phyloP scores from a whole-genome alignment of 2,329 filamentous ascomycete species.

The Diaporthe citriasiana region DNA sequence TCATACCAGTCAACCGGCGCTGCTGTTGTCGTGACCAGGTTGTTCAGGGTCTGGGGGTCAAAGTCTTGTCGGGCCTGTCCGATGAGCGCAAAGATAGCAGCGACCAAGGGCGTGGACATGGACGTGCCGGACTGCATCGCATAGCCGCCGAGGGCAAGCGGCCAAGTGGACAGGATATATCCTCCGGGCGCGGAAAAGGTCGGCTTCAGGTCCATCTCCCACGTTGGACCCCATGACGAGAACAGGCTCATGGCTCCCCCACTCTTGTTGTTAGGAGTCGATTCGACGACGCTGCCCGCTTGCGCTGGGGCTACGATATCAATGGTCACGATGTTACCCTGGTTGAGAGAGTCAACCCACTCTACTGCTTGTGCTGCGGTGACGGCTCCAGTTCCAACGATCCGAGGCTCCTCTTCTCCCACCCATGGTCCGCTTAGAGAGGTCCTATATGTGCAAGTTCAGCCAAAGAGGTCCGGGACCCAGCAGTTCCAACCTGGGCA shows the following conservation, averaged over 20 bases:
- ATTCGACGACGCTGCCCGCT: background rate
- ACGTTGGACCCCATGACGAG: background rate
- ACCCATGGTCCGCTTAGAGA: conserved; percentile 3
- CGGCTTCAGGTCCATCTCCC: conserved; percentile 12
- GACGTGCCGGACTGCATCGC: background rate
- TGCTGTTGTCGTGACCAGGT: conserved; percentile 9
- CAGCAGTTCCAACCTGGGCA: background rate
- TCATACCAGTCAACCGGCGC: conserved; percentile 5
- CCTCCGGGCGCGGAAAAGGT: background rate
- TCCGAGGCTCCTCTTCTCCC: conserved; percentile 7
- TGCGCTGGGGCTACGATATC: background rate
- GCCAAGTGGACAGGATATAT: conserved; percentile 11
- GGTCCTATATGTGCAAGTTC: background rate
- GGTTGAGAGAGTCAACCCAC: conserved; percentile 25
- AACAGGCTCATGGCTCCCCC: conserved; percentile 14
- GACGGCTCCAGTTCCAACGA: conserved; percentile 9
- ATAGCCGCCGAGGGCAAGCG: conserved; percentile 12
- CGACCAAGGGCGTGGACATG: conserved; percentile 1
- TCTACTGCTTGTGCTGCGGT: conserved; percentile 8
- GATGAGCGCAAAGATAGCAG: background rate
- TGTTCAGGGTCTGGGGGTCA: conserved; percentile 11
- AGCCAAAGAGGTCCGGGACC: background rate
- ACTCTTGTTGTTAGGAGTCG: background rate
- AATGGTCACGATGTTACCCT: background rate
- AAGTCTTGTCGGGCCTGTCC: background rate